phyloP scores from a whole-genome alignment of 78 protist genomes.

The Creolimax fragrantissima region DNA sequence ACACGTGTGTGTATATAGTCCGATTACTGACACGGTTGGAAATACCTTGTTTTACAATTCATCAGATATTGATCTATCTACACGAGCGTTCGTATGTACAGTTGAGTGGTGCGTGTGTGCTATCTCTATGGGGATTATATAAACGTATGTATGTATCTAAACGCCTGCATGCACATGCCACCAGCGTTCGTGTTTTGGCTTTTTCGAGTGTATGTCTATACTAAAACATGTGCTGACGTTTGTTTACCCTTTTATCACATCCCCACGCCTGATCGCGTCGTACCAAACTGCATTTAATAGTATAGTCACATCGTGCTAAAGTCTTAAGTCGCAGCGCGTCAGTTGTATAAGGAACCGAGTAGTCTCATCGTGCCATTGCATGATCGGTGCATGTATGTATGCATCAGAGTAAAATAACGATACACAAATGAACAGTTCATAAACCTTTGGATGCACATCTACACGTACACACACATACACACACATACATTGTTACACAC shows the following conservation, averaged over 20 bases:
- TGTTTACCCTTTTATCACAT: background rate
- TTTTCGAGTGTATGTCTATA: background rate
- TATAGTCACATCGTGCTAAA: background rate
- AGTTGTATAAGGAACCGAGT: background rate
- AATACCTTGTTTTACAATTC: background rate
- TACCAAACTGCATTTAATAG: background rate
- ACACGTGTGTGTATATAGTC: background rate
- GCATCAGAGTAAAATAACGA: background rate
- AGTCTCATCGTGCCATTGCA: background rate
- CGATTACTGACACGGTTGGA: background rate
- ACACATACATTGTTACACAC: background rate
- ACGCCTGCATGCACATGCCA: background rate
- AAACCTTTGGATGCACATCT: background rate
- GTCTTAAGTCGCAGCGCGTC: background rate
- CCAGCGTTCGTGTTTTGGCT: background rate
- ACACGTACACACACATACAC: background rate
- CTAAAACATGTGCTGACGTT: background rate
- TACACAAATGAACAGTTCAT: background rate
- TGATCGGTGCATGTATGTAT: background rate
- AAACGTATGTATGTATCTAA: background rate
- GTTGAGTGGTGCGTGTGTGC: too few species aligned
- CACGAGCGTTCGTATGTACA: too few species aligned
- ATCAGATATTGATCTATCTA: background rate
- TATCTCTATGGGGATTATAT: background rate
- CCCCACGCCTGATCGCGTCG: background rate